Evolutionary conservation across 2,329 filamentous ascomycete genomes (phyloP).

Genomic region (Penicillium digitatum): DNA sequence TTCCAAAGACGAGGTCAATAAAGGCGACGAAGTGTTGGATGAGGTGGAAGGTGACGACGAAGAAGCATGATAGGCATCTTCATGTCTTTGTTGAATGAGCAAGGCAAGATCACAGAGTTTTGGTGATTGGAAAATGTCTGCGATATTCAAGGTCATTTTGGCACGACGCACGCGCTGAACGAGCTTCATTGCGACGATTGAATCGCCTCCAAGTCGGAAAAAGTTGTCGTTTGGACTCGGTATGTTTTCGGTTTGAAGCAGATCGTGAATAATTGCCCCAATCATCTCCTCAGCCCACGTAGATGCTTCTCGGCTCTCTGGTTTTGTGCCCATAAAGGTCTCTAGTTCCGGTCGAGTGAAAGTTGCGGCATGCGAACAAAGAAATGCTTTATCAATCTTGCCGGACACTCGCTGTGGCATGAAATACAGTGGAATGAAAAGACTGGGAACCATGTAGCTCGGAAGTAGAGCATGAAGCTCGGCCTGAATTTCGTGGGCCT

Average conservation of each 20-base stretch:
- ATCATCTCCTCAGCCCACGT: background rate
- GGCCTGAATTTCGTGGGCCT: background rate
- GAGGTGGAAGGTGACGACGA: background rate
- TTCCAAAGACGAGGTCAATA: background rate
- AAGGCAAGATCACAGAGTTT: background rate
- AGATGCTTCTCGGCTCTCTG: background rate
- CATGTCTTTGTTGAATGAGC: background rate
- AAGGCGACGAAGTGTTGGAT: background rate
- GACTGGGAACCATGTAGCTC: background rate
- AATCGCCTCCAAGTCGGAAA: slow-evolving; percentile 10
- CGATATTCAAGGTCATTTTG: background rate
- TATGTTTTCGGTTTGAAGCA: background rate
- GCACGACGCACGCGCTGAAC: background rate
- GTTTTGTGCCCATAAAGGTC: background rate
- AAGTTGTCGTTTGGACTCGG: slow-evolving; percentile 5
- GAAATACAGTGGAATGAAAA: background rate
- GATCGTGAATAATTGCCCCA: background rate
- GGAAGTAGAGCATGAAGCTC: background rate
- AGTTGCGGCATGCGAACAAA: background rate
- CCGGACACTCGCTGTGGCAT: background rate
- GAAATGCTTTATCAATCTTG: background rate
- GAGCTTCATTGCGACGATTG: slow-evolving; percentile 7
- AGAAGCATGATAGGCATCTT: background rate
- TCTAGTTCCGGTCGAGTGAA: background rate
- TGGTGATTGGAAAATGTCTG: slow-evolving; percentile 5